Evolutionary conservation across 2,329 filamentous ascomycete species (phyloP).

Genomic region (Penicillium olsonii): DNA sequence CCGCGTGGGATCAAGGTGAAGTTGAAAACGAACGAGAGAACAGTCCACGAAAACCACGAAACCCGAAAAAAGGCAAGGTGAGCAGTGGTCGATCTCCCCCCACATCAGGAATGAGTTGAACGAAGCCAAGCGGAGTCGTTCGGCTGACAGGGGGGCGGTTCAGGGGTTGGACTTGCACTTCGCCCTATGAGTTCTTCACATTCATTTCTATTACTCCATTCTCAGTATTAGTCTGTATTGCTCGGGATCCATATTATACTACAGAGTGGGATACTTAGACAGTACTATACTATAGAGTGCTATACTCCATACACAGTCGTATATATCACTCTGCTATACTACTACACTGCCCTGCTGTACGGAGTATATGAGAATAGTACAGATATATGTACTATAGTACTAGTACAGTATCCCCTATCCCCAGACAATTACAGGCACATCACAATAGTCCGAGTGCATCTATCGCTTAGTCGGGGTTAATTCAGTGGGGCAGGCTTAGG

Average conservation of each 20-base stretch:
- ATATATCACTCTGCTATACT: background rate
- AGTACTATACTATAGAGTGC: no score
- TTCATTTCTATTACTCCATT: no score
- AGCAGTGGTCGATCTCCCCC: slow-evolving; percentile 22
- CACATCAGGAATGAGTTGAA: slow-evolving; percentile 23
- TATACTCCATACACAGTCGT: background rate
- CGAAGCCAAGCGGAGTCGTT: slow-evolving; percentile 18
- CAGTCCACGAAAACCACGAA: no score
- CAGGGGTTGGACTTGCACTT: slow-evolving; percentile 27
- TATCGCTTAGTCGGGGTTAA: slow-evolving; percentile 2
- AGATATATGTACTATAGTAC: background rate
- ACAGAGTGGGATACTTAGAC: no score
- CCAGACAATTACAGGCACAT: background rate
- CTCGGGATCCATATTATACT: no score
- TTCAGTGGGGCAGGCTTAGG: background rate
- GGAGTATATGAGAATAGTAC: background rate
- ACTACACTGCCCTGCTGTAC: background rate
- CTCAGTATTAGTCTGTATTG: no score
- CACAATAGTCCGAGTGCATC: background rate
- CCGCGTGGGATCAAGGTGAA: background rate
- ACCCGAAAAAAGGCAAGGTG: slow-evolving; percentile 6
- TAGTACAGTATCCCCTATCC: no score
- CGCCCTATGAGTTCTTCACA: slow-evolving; percentile 13
- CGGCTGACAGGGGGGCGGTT: slow-evolving; percentile 25
- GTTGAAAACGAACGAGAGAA: no score